phyloP scores from a whole-genome alignment of 139 green algal genomes.

The Eudorina sp. region DNA sequence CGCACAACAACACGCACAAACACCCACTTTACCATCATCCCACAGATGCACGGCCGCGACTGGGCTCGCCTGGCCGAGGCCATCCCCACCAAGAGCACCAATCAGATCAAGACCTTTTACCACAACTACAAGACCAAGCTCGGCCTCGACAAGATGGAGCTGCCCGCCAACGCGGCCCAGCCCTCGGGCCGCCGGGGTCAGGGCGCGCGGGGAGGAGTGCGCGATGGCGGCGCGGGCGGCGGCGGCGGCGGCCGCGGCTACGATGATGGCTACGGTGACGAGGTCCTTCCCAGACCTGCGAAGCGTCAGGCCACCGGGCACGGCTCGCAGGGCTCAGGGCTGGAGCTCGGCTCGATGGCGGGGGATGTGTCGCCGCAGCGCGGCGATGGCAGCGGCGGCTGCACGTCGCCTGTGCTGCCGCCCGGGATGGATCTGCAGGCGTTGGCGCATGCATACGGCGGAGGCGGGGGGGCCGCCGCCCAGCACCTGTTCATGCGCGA shows the following conservation, averaged over 20 bases:
- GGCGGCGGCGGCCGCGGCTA: background rate
- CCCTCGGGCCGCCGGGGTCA: background rate
- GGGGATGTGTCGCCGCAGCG: background rate
- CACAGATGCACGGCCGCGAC: constrained; percentile 69
- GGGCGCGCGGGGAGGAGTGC: background rate
- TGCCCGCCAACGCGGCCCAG: background rate
- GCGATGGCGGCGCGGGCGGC: background rate
- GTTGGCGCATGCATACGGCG: background rate
- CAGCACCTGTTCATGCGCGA: background rate
- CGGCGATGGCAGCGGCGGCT: background rate
- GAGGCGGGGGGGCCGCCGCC: background rate
- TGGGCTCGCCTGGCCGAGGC: constrained; percentile 71
- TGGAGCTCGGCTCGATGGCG: background rate
- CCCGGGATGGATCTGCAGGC: constrained; percentile 28
- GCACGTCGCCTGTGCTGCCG: background rate
- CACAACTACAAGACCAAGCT: constrained; percentile 86
- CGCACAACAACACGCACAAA: too few species aligned
- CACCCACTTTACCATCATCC: too few species aligned
- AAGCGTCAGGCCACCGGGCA: constrained; percentile 35
- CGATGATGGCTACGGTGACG: background rate
- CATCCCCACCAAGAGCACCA: constrained; percentile 77
- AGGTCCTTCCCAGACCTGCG: constrained; percentile 19
- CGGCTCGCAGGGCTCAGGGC: too few species aligned
- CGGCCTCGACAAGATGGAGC: constrained; percentile 53
- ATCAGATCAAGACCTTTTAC: constrained; percentile 87